Evolutionary conservation across 192 early-diverging fungal genomes (phyloP).

Genomic region (Mortierella alpina): DNA sequence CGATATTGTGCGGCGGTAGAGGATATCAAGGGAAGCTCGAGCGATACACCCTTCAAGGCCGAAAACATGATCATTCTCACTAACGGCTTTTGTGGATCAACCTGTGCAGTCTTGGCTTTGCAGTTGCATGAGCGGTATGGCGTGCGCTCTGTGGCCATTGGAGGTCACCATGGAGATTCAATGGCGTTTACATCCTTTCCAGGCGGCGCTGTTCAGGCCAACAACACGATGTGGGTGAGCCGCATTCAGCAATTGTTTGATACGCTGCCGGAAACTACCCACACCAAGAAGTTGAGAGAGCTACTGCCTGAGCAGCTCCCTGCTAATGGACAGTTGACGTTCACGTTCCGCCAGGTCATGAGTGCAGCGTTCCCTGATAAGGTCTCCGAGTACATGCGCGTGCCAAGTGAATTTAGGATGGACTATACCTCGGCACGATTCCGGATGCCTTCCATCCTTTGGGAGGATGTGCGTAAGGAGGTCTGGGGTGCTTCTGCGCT

Average conservation of each 20-base stretch:
- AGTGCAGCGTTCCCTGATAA: slow-evolving; percentile 16
- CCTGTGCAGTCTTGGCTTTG: slow-evolving; percentile 40
- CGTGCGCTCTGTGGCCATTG: slow-evolving; percentile 33
- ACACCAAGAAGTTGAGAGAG: neutral
- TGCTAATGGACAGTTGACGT: slow-evolving; percentile 39
- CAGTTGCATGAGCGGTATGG: slow-evolving; percentile 42
- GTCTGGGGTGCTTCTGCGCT: slow-evolving; percentile 20
- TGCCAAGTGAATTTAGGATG: slow-evolving; percentile 40
- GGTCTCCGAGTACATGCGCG: slow-evolving; percentile 35
- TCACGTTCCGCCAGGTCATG: slow-evolving; percentile 46
- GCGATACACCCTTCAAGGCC: slow-evolving; percentile 19
- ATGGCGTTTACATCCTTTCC: slow-evolving; percentile 51
- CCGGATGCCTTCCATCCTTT: slow-evolving; percentile 42
- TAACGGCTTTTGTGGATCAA: slow-evolving; percentile 51
- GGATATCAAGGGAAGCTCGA: slow-evolving; percentile 5
- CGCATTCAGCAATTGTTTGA: slow-evolving; percentile 12
- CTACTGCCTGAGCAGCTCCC: slow-evolving; percentile 19
- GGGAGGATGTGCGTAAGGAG: slow-evolving; percentile 37
- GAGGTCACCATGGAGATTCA: slow-evolving; percentile 35
- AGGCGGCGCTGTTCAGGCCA: slow-evolving; percentile 49
- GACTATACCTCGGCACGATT: slow-evolving; percentile 41
- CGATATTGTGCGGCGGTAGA: slow-evolving; percentile 22
- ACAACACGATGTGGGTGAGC: slow-evolving; percentile 35
- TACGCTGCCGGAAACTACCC: neutral
- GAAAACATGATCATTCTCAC: slow-evolving; percentile 41